These are phyloP conservation scores for Aureobasidium zeae DNA, from an alignment of 2,329 filamentous ascomycete genomes.

Conservation along the genomic window DNA sequence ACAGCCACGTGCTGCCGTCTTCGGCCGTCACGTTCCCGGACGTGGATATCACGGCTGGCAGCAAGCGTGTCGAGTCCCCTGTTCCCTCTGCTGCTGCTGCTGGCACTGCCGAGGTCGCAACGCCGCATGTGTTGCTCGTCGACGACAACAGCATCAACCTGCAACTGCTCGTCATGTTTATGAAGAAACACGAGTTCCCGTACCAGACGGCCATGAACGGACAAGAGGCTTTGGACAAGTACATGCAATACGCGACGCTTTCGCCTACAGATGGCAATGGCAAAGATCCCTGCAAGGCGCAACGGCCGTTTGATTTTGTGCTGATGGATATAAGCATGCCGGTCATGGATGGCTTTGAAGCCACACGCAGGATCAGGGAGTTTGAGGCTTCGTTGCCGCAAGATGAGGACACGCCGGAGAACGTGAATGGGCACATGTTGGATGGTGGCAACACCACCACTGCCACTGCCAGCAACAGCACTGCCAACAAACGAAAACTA, in stretches of 20 bases:
- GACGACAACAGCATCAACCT: constrained; percentile 24
- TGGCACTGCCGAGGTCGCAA: no score
- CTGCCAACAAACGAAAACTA: constrained; percentile 1
- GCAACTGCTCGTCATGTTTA: constrained; percentile 18
- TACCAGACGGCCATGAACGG: constrained; percentile 33
- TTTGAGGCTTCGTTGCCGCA: no score
- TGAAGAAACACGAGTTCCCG: constrained; percentile 17
- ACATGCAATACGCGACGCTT: constrained; percentile 27
- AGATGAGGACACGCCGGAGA: no score
- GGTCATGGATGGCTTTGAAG: constrained; percentile 20
- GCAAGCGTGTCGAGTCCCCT: constrained; percentile 5
- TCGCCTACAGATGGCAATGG: no score
- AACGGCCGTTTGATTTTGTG: constrained; percentile 23
- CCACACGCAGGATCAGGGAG: constrained; percentile 17
- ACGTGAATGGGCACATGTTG: no score
- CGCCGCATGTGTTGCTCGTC: constrained; percentile 20
- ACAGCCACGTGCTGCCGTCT: background rate
- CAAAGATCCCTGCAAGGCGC: background rate
- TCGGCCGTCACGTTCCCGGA: constrained; percentile 11
- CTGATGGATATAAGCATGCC: constrained; percentile 23
- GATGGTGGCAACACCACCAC: no score
- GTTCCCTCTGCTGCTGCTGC: background rate
- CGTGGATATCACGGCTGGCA: constrained; percentile 3
- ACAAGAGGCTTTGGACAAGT: constrained; percentile 36
- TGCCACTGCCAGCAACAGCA: background rate